Base-by-base conservation (phyloP, 768 basidiomycete species). In the Cyclocybe cylindracea region DNA sequence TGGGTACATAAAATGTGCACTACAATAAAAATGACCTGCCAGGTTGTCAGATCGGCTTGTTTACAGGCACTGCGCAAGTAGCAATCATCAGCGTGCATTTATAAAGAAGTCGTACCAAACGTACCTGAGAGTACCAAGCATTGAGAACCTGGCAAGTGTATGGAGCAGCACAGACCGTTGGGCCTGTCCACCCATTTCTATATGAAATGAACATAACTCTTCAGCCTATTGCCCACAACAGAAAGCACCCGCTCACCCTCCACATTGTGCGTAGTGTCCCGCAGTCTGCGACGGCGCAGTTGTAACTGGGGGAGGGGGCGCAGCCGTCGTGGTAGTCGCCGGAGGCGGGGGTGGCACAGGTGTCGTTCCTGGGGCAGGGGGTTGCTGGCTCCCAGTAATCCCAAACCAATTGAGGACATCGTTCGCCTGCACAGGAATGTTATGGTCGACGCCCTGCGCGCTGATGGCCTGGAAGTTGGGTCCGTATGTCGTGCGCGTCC, bases 371-470 rank as follows among this genome's bases (percentile, higher is more conserved):
- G 61, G 38, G 10, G 34, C 24, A 29, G 53, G 53, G 9, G 53
- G 46, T 42, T 48, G 19, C 7, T 55, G 44, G n/a, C 56, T 58
- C 1, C 66, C 70, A 32, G 67, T 72, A 50, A 81, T 68, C 33
- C 78, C 78, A 53, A 81, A 78, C 73, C 74, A 82, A 32, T 63
- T 61, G 44, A 82, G 66, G 39, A 75, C 77, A 44, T 78, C 72
- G 43, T 67, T 69, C 49, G 70, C 78, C 51, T 78, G 78, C 10
- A 73, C 69, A 9, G 77, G 79, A n/a, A 82, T 75, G 46, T 78
- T 78, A 64, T 83, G 82, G 41, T 74, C 76, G 16, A 80, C 74
- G 13, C 72, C 72, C 46, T 67, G 62, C 6, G 77, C 80, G 48
- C 70, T 69, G 55, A 79, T 78, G n/a, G 74, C 79, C 56, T 78